Evolutionary conservation across 2,329 filamentous ascomycete genomes (phyloP), one percentile per base, ranked within the genome.

Genomic region (Trichoderma endophyticum): DNA sequence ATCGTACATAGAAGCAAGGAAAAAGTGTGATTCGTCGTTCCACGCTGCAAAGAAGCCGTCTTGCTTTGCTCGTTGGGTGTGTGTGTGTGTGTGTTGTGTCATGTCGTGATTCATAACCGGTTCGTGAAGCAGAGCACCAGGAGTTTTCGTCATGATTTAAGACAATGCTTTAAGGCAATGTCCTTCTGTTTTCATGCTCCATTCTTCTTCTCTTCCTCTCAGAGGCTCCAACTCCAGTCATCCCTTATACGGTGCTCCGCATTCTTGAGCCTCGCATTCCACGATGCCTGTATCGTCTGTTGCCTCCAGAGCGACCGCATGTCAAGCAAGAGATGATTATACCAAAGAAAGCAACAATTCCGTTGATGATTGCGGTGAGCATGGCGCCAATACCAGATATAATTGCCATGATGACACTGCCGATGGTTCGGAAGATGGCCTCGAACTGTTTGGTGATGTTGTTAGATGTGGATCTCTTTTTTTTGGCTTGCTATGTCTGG

Each of bases 261-360:
- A 60, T 30, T 51, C 60, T 65, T 2, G 60, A 57, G 3, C n/a
- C 24, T 18, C 51, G 12, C 60, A 64, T 51, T 21, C 51, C 60
- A 12, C 61, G 14, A 64, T 65, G 64, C 15, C 39, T 71, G 63
- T 57, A 51, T 5, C 63, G 57, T 15, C 57, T 54, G 56, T 26
- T 36, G 32, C 51, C 66, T 12, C 81, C 81, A 71, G 79, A 79
- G 76, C 78, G 80, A 74, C 87, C 86, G 79, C 87, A 89, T 66
- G 86, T 89, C 68, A 93, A 81, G 84, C 88, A 93, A 74, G 85
- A 85, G 81, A 93, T 88, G 80, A 93, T 84, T 81, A 91, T 89
- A 79, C 87, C 86, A 81, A 90, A 85, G 81, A 93, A 85, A 72
- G 85, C 81, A 74, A 92, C 89, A 77, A 93, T 82, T 77, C 89